A percentile compares a stretch with the other conserved stretches of the same genome.
These are phyloP conservation scores for Trichoderma harzianum DNA, from an alignment of 2,329 filamentous ascomycete species.

Conservation along the genomic window DNA sequence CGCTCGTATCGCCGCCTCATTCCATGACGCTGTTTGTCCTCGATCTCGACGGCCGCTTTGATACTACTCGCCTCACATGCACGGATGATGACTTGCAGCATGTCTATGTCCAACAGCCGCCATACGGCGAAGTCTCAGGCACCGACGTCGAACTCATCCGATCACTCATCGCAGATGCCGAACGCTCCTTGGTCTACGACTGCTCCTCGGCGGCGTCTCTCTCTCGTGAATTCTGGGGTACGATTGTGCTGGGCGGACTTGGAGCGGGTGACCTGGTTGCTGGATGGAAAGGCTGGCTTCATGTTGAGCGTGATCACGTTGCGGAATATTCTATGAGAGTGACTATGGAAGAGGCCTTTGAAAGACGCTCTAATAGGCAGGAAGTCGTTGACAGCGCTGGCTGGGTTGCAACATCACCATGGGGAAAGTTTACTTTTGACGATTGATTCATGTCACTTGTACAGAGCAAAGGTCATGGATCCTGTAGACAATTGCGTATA, in stretches of 20 bases:
- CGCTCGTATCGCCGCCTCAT: slow-evolving; percentile 47
- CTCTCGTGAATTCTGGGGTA: slow-evolving; percentile 56
- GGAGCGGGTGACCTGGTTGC: slow-evolving; percentile 33
- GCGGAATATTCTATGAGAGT: slow-evolving; percentile 37
- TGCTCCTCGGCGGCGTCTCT: slow-evolving; percentile 38
- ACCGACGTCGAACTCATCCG: slow-evolving; percentile 29
- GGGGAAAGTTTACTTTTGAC: slow-evolving; percentile 48
- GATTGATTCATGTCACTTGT: neutral
- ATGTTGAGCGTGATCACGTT: slow-evolving; percentile 44
- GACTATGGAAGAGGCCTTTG: slow-evolving; percentile 45
- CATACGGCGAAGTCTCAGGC: slow-evolving; percentile 22
- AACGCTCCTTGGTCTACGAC: slow-evolving; percentile 51
- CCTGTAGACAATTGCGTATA: neutral
- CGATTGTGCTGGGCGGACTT: slow-evolving; percentile 47
- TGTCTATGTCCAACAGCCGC: slow-evolving; percentile 48
- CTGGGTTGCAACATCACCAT: slow-evolving; percentile 47
- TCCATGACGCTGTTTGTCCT: slow-evolving; percentile 51
- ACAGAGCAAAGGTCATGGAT: neutral
- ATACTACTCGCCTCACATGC: slow-evolving; percentile 45
- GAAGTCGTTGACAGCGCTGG: slow-evolving; percentile 40
- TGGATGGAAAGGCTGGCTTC: slow-evolving; percentile 50
- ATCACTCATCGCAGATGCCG: slow-evolving; percentile 39
- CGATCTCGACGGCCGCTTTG: slow-evolving; percentile 55
- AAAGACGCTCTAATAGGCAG: slow-evolving; percentile 38
- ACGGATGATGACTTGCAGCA: slow-evolving; percentile 42